These are phyloP conservation scores for Eucalyptus victrix DNA, from an alignment of 345 rosid genomes.

Conservation along the genomic window DNA sequence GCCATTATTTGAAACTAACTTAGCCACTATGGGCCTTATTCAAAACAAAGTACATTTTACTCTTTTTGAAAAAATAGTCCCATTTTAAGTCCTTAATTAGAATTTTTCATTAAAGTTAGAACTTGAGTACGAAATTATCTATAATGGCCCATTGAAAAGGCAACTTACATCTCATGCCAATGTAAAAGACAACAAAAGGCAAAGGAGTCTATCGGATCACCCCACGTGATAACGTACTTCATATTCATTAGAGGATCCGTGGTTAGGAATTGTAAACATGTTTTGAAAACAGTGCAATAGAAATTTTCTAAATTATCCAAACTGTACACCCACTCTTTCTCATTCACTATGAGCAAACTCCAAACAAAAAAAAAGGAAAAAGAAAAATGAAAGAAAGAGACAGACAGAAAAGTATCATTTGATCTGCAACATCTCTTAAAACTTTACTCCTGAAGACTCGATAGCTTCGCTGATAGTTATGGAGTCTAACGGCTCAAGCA, in stretches of 20 bases:
- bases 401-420: neutral
- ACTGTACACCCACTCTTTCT: neutral
- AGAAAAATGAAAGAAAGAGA: rapidly evolving
- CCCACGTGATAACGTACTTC: too few species aligned
- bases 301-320: neutral
- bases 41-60: too few species aligned
- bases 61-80: too few species aligned
- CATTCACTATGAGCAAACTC: neutral
- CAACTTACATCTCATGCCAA: too few species aligned
- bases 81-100: neutral
- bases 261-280: too few species aligned
- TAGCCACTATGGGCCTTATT: neutral
- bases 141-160: too few species aligned
- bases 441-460: conserved; percentile 1
- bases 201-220: too few species aligned
- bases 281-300: neutral
- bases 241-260: too few species aligned
- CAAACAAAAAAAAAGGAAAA: rapidly evolving
- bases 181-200: too few species aligned
- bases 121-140: too few species aligned
- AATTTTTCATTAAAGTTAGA: too few species aligned
- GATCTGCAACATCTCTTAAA: neutral
- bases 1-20: too few species aligned
- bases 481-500: conserved; percentile 5
- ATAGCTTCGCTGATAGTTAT: conserved; percentile 12